A percentile compares a stretch with the other conserved stretches of the same genome.
Evolutionary conservation across 1,139 yeast species (phyloP).

Genomic region (Diutina siamensis): DNA sequence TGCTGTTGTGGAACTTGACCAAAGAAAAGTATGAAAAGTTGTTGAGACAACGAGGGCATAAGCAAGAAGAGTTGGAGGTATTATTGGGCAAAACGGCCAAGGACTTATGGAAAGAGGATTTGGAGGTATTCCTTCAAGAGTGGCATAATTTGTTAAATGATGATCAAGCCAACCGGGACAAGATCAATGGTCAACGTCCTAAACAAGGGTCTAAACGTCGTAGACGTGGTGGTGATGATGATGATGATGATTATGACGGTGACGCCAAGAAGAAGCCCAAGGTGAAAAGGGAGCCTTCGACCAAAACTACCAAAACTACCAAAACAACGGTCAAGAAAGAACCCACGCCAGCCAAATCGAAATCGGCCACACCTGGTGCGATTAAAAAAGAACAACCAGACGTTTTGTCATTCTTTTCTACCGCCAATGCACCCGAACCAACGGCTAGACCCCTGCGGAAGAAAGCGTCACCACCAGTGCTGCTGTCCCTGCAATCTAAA

Average conservation of each 20-base stretch:
- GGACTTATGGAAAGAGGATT: slow-evolving; percentile 78
- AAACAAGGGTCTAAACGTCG: slow-evolving; percentile 12
- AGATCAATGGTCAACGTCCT: slow-evolving; percentile 18
- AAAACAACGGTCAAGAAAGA: background rate
- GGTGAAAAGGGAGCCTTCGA: slow-evolving; percentile 9
- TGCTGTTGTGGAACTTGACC: slow-evolving; percentile 92
- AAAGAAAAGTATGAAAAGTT: slow-evolving; percentile 77
- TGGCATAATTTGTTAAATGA: slow-evolving; percentile 51
- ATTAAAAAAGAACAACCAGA: slow-evolving; percentile 2
- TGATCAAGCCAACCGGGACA: slow-evolving; percentile 23
- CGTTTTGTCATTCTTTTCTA: background rate
- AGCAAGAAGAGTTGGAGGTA: slow-evolving; percentile 59
- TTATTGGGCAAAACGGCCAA: slow-evolving; percentile 66
- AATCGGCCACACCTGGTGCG: background rate
- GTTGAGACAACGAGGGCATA: slow-evolving; percentile 57
- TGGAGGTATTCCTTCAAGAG: slow-evolving; percentile 55
- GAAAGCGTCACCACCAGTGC: background rate
- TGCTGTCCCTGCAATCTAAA: background rate
- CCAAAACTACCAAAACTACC: slow-evolving; percentile 1
- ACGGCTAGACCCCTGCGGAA: background rate
- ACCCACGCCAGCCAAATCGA: background rate
- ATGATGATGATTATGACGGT: slow-evolving; percentile 11
- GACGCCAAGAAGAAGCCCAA: slow-evolving; percentile 11
- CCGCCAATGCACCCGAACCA: background rate
- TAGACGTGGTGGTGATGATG: slow-evolving; percentile 13